A percentile compares a stretch with the other conserved stretches of the same genome.
Conservation (phyloP, 352 stramenopile genomes). For the Pythium volutum region DNA sequence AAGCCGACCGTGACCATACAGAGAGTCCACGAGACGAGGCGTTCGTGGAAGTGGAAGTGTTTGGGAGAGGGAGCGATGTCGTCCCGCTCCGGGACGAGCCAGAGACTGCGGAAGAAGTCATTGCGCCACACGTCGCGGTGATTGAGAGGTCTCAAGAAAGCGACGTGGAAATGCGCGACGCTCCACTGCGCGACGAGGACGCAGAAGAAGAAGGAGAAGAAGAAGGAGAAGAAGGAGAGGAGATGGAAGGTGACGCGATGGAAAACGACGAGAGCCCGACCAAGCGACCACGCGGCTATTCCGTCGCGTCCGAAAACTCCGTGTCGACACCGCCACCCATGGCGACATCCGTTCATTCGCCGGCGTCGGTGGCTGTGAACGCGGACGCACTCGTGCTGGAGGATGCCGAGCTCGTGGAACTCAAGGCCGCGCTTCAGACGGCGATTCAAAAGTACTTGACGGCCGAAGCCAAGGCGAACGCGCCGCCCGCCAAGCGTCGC, state of each 20-base stretch:
- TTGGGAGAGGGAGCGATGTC: neutral
- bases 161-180: neutral
- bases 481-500: conserved; percentile 43
- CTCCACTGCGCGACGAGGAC: neutral
- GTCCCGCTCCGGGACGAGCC: neutral
- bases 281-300: conserved; percentile 10
- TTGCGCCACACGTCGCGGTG: conserved; percentile 1
- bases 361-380: conserved; percentile 23
- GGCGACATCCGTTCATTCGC: conserved; percentile 10
- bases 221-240: neutral
- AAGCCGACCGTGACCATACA: neutral
- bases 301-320: conserved; percentile 13
- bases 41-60: neutral
- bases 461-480: conserved; percentile 22
- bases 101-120: neutral
- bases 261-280: conserved; percentile 7
- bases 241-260: conserved; percentile 6
- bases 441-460: conserved; percentile 32
- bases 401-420: conserved; percentile 34
- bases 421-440: conserved; percentile 43
- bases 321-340: conserved; percentile 10
- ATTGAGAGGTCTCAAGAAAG: conserved; percentile 1
- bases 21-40: neutral
- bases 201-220: conserved; percentile 2
- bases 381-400: conserved; percentile 32